Evolutionary conservation across 768 basidiomycete genomes (phyloP), one percentile per base, ranked within the genome.

Genomic region (Mycena crocata): DNA sequence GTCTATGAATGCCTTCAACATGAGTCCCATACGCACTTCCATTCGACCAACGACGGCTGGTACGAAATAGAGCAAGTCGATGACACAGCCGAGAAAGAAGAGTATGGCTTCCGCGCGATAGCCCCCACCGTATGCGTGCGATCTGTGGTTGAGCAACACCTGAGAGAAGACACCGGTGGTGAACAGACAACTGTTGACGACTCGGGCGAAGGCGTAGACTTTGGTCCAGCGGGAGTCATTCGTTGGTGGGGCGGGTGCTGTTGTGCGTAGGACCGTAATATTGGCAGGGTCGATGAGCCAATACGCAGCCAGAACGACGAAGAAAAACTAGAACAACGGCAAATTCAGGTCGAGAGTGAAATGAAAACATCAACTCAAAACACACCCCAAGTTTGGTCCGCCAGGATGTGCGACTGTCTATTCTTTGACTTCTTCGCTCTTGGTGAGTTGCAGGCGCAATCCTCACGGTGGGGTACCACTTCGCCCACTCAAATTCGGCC

Each of bases 391-490:
- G 26, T 54, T 65, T 65, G 3, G 54, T 24, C 21, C 46, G 2
- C 63, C 63, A 65, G 4, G 57, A 42, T 19, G 64, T 62, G 23
- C 48, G 63, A 13, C 24, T 46, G 26, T 69, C 68, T 5, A 62
- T 57, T 34, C 68, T 5, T 24, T 63, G 50, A 8, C 32, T 65
- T 12, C 59, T 35, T n/a, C 78, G 68, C 68, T 82, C 81, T 32
- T 42, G 63, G 44, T 81, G 77, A 4, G 75, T 78, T 23, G 72
- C 68, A 21, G 63, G 66, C 6, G 48, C 64, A 24, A 71, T 54
- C n/a, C 61, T 59, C 3, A 77, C 15, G 12, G 65, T 66, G 9
- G 76, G 79, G 30, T 75, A 62, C 73, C 72, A 74, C 40, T 48
- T 66, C 61, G 70, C 60, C 72, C 72, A 71, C 13, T 60, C 48